Conservation (phyloP, 257 asterid species). For the Solanum etuberosum region DNA sequence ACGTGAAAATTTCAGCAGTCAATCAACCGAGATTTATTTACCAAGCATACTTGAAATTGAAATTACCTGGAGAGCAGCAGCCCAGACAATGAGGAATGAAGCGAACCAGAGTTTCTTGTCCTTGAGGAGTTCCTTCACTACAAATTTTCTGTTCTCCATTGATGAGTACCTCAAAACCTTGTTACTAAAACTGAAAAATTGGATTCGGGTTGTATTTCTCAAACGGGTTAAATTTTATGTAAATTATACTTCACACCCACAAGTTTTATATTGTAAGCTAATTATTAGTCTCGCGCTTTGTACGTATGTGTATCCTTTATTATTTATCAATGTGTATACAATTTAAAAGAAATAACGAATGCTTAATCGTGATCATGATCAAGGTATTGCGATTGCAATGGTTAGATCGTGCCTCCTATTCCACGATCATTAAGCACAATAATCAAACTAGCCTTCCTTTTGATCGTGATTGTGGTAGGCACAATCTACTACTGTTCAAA, state of each 20-base stretch:
- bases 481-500: neutral
- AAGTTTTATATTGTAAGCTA: neutral
- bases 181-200: neutral
- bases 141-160: conserved; percentile 42
- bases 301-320: rapidly evolving
- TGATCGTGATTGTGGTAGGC: neutral
- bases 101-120: conserved; percentile 70
- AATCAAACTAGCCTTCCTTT: no score
- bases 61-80: conserved; percentile 78
- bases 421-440: neutral
- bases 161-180: neutral
- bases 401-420: neutral
- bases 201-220: neutral
- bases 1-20: neutral
- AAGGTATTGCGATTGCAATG: neutral
- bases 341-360: neutral
- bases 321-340: neutral
- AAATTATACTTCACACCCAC: neutral
- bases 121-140: conserved; percentile 44
- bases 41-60: neutral
- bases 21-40: neutral
- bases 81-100: conserved; percentile 70
- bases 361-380: neutral
- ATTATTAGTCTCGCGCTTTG: neutral
- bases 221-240: neutral